Conservation (phyloP, 2,329 filamentous ascomycete species). For the Hypoxylon sp. region DNA sequence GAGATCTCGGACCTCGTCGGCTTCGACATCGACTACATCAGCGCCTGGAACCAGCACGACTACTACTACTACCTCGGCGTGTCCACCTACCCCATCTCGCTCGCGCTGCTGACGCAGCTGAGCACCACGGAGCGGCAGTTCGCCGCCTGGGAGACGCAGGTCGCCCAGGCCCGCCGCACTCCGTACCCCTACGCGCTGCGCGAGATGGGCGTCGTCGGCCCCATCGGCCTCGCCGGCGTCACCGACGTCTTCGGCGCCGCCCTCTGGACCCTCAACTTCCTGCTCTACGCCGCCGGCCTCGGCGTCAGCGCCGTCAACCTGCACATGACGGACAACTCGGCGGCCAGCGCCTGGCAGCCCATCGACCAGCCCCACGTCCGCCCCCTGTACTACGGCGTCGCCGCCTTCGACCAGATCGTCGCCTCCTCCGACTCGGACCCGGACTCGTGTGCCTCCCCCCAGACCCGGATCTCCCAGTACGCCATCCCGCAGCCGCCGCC, state of each 20-base stretch:
- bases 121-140: conserved; percentile 57
- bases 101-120: conserved; percentile 55
- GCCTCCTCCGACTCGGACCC: too few species aligned
- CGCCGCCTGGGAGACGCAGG: conserved; percentile 54
- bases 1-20: conserved; percentile 52
- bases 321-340: conserved; percentile 63
- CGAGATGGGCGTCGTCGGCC: conserved; percentile 60
- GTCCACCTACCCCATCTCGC: conserved; percentile 52
- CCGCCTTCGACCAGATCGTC: conserved; percentile 59
- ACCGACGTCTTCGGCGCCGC: conserved; percentile 58
- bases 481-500: conserved; percentile 43
- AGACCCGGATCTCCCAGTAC: conserved; percentile 51
- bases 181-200: conserved; percentile 57
- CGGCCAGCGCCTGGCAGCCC: conserved; percentile 59
- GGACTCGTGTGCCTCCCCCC: conserved; percentile 44
- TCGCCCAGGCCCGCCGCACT: conserved; percentile 51
- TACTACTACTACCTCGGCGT: conserved; percentile 62
- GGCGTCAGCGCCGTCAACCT: conserved; percentile 58
- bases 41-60: conserved; percentile 60
- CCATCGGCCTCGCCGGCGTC: conserved; percentile 55
- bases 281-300: conserved; percentile 56
- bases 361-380: conserved; percentile 53
- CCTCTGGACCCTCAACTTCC: conserved; percentile 61
- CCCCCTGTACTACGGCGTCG: conserved; percentile 59
- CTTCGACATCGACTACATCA: conserved; percentile 48